Evolutionary conservation across 139 green algal species (phyloP), one percentile per base, ranked within the genome.

Genomic region (Ostreobium quekettii): DNA sequence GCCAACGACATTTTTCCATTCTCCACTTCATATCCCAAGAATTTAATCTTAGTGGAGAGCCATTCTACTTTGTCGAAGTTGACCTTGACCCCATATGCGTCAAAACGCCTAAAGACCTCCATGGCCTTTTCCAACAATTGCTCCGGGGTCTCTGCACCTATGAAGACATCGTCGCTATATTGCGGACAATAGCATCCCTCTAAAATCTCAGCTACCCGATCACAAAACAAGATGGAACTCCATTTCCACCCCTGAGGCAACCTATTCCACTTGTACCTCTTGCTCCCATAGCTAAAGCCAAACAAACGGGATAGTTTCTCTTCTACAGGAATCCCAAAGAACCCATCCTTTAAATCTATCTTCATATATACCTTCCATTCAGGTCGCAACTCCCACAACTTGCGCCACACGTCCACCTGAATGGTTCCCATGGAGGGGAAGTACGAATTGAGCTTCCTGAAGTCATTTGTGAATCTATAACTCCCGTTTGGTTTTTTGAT

Each of bases 341-440:
- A 68, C 3, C 35, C 61, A 56, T 68, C 61, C 15, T 57, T 56
- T 53, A 68, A 31, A 56, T 68, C 61, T 5, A 68, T n/a, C 7
- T 49, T 56, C 7, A n/a, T 31, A 56, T 36, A 68, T 57, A 57
- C 8, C 30, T 38, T 36, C 61, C 61, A 68, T 56, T 19, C 11
- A 3, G 61, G 6, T 26, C 15, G 26, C n/a, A 66, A n/a, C 15
- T 29, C 30, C 6, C 32, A 42, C 28, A 66, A 15, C 29, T 29
- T 31, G 26, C 26, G n/a, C 15, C 59, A 31, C 5, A 33, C 30
- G 32, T 66, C 59, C 4, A 39, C 59, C 30, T 66, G 59, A 47
- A 19, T 11, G n/a, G 32, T 66, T 28, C 59, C 59, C 19, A 4
- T 6, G 19, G 30, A 57, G 4, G 6, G 61, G 31, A 68, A 68